Percentiles rank a stretch among this genome's conserved stretches.
These are phyloP conservation scores for Penicillium herquei DNA, from an alignment of 495 filamentous ascomycete species.

Conservation along the genomic window DNA sequence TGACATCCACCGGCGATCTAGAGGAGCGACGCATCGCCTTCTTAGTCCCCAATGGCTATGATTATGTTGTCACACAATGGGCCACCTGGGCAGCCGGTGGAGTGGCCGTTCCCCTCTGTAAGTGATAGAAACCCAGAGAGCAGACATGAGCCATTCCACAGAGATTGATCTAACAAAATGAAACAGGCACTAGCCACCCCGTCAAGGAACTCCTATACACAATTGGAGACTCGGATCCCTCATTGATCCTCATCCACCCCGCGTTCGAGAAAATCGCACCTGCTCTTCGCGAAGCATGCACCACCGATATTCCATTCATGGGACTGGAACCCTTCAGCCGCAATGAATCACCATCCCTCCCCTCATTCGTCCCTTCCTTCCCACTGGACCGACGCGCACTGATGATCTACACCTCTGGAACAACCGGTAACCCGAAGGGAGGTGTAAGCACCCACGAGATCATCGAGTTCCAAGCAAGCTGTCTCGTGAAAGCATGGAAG, in stretches of 20 bases:
- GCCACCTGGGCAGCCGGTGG: slow-evolving; percentile 42
- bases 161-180: slow-evolving; percentile 3
- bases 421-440: slow-evolving; percentile 45
- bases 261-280: slow-evolving; percentile 34
- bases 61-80: slow-evolving; percentile 78
- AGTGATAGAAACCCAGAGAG: not conserved
- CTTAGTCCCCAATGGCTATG: slow-evolving; percentile 84
- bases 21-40: slow-evolving; percentile 78
- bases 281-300: slow-evolving; percentile 30
- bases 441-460: slow-evolving; percentile 45
- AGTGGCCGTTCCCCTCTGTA: slow-evolving; percentile 42
- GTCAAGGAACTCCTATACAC: slow-evolving; percentile 43
- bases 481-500: slow-evolving; percentile 37
- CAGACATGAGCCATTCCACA: not conserved
- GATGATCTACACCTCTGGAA: slow-evolving; percentile 50
- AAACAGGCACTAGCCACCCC: slow-evolving; percentile 45
- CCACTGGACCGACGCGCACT: slow-evolving; percentile 35
- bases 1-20: slow-evolving; percentile 50
- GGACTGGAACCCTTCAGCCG: slow-evolving; percentile 31
- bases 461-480: slow-evolving; percentile 43
- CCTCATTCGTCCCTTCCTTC: slow-evolving; percentile 28
- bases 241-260: slow-evolving; percentile 41
- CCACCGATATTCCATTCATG: slow-evolving; percentile 31
- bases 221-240: slow-evolving; percentile 43
- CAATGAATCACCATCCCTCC: slow-evolving; percentile 22